These are phyloP conservation scores for Ephemerocybe angulata DNA, from an alignment of 768 basidiomycete species.

Conservation along the genomic window DNA sequence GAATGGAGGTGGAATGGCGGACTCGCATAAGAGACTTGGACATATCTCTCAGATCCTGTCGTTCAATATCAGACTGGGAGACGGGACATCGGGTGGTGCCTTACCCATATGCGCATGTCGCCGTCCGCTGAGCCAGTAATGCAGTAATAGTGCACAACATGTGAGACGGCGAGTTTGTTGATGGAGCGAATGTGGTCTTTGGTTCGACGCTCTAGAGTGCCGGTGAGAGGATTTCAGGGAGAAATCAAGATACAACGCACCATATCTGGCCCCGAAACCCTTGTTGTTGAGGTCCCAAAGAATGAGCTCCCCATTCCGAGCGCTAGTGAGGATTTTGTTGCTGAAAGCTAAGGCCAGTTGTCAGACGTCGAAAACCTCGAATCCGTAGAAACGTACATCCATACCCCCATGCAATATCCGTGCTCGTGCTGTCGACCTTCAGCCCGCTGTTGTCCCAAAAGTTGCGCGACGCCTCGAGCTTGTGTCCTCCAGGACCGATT, in stretches of 20 bases:
- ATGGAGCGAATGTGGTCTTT: constrained; percentile 74
- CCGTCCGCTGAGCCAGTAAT: constrained; percentile 81
- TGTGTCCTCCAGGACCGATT: constrained; percentile 40
- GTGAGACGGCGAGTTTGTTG: constrained; percentile 63
- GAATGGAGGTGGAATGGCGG: constrained; percentile 64
- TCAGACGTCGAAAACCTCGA: constrained; percentile 8
- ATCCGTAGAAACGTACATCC: constrained; percentile 43
- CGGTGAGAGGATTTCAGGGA: not conserved
- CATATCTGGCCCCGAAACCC: constrained; percentile 65
- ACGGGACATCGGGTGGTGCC: constrained; percentile 15
- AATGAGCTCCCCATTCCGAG: constrained; percentile 76
- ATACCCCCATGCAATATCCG: constrained; percentile 78
- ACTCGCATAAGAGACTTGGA: constrained; percentile 67
- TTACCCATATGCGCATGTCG: constrained; percentile 76
- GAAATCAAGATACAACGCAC: constrained; percentile 34
- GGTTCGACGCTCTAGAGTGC: constrained; percentile 52
- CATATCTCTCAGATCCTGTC: constrained; percentile 70
- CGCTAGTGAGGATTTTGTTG: constrained; percentile 77
- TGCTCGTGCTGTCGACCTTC: constrained; percentile 74
- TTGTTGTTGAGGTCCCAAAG: constrained; percentile 77
- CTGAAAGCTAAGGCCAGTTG: constrained; percentile 48
- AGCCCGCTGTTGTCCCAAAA: constrained; percentile 76
- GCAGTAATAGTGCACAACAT: constrained; percentile 66
- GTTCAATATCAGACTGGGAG: not conserved
- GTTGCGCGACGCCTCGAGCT: constrained; percentile 71